Percentiles rank a stretch among this genome's conserved stretches.
Evolutionary conservation across 1,139 yeast genomes (phyloP).

Genomic region (Candida glucosophila): DNA sequence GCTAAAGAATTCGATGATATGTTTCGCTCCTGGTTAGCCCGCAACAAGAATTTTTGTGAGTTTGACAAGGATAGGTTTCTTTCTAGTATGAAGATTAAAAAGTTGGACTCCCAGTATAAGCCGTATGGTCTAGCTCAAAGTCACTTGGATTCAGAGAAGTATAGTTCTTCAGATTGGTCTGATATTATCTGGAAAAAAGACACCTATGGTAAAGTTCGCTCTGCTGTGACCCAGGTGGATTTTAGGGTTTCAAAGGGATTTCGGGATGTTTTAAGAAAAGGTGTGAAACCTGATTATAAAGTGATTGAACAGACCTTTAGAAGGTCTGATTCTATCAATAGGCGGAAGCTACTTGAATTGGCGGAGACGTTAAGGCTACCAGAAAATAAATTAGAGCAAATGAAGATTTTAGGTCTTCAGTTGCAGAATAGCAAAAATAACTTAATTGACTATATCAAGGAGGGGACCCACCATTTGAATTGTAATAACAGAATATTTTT

Average conservation of each 20-base stretch:
- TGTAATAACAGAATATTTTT: constrained; percentile 23
- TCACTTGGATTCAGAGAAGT: constrained; percentile 8
- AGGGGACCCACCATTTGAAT: constrained; percentile 9
- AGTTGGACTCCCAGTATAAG: constrained; percentile 20
- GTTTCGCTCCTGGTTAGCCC: constrained; percentile 18
- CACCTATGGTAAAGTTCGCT: constrained; percentile 8
- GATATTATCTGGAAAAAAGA: constrained; percentile 10
- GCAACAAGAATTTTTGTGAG: constrained; percentile 3
- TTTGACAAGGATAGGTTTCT: constrained; percentile 6
- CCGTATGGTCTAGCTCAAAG: constrained; percentile 19
- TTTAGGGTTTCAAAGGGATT: constrained; percentile 30
- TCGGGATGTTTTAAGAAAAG: constrained; percentile 21
- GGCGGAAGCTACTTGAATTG: constrained; percentile 13
- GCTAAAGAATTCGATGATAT: constrained; percentile 16
- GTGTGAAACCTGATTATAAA: constrained; percentile 27
- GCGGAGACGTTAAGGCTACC: constrained; percentile 13
- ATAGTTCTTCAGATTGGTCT: constrained; percentile 14
- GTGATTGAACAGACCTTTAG: constrained; percentile 25
- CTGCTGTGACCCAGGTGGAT: constrained; percentile 17
- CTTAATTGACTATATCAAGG: constrained; percentile 1
- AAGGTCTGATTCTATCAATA: constrained; percentile 14
- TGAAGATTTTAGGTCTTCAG: constrained; percentile 10
- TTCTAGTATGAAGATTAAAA: constrained; percentile 11
- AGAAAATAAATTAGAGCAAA: constrained; percentile 8
- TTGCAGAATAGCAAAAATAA: constrained; percentile 6